phyloP scores from a whole-genome alignment of 257 asterid genomes.

The Ilex aquifolium region DNA sequence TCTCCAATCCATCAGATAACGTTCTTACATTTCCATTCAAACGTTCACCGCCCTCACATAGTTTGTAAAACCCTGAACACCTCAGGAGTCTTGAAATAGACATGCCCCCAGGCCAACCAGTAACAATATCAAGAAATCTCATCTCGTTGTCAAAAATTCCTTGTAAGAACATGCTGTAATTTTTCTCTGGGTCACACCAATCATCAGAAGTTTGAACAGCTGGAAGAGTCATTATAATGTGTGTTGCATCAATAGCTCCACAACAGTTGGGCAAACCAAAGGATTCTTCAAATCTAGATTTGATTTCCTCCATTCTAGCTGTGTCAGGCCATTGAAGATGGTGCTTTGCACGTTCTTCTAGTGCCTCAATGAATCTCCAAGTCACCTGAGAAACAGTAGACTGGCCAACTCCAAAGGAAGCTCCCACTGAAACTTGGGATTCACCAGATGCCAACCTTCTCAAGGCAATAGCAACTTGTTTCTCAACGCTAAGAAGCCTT shows the following conservation, averaged over 20 bases:
- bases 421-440: conserved; percentile 94
- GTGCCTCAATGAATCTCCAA: conserved; percentile 90
- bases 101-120: conserved; percentile 99
- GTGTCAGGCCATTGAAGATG: conserved; percentile 87
- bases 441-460: conserved; percentile 93
- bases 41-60: conserved; percentile 64
- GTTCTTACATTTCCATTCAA: conserved; percentile 37
- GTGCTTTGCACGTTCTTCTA: conserved; percentile 89
- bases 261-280: conserved; percentile 88
- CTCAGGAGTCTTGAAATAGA: conserved; percentile 62
- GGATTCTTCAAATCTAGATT: conserved; percentile 47
- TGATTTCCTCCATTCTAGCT: conserved; percentile 37
- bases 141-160: conserved; percentile 69
- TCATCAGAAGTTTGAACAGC: conserved; percentile 91
- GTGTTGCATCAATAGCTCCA: conserved; percentile 89
- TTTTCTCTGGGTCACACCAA: conserved; percentile 89
- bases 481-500: conserved; percentile 91
- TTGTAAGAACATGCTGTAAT: conserved; percentile 89
- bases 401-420: conserved; percentile 95
- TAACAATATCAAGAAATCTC: conserved; percentile 74
- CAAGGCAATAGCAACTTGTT: conserved; percentile 94
- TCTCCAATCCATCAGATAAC: conserved; percentile 31
- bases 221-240: conserved; percentile 86
- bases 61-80: conserved; percentile 72
- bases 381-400: conserved; percentile 98